These are phyloP conservation scores for Myxozyma geophila DNA, from an alignment of 805 yeast species.

Conservation along the genomic window DNA sequence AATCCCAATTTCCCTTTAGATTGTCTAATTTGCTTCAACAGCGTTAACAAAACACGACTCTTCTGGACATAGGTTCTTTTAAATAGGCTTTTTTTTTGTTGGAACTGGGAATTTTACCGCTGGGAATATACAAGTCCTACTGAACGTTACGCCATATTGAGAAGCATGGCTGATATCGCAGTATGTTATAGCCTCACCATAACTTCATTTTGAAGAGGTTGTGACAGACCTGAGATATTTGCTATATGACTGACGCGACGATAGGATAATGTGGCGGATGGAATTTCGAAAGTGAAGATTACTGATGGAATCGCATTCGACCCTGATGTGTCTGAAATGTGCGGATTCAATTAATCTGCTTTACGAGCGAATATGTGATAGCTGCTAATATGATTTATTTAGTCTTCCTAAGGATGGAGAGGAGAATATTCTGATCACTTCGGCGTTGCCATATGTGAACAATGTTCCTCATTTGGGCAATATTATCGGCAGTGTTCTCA, in stretches of 20 bases:
- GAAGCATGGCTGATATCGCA: background rate
- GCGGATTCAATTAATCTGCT: background rate
- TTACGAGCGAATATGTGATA: no score
- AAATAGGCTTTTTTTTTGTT: no score
- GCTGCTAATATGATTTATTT: background rate
- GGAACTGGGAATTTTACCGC: no score
- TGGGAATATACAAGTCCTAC: no score
- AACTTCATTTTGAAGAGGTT: background rate
- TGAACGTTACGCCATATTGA: background rate
- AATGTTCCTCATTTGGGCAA: conserved; percentile 99
- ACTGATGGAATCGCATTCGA: conserved; percentile 22
- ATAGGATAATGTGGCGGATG: conserved; percentile 21
- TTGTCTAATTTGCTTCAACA: background rate
- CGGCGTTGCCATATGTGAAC: conserved; percentile 97
- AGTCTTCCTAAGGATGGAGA: conserved; percentile 67
- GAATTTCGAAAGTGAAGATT: conserved; percentile 16
- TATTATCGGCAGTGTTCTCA: conserved; percentile 90
- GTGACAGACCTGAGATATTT: background rate
- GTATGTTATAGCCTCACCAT: background rate
- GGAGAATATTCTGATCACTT: conserved; percentile 85
- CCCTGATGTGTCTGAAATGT: conserved; percentile 28
- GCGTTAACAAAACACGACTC: background rate
- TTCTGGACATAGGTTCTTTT: background rate
- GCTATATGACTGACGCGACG: background rate
- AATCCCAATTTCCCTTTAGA: no score